Conservation (phyloP, 1,139 yeast genomes). For the Geotrichum klebahnii region DNA sequence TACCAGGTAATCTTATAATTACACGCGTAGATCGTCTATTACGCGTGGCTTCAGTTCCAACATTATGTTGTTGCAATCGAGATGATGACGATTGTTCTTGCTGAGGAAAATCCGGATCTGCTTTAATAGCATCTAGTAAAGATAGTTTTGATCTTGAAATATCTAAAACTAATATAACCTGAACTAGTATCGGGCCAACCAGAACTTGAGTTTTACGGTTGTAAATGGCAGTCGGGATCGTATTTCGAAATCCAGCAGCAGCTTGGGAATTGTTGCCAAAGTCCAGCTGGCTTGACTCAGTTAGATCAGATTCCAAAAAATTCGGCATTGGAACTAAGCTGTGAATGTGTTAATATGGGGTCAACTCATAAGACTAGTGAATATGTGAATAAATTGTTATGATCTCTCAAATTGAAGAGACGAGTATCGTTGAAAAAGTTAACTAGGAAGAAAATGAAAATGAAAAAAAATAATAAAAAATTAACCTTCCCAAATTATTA, state of each 20-base stretch:
- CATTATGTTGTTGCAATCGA: too few species aligned
- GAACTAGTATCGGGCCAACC: slow-evolving; percentile 26
- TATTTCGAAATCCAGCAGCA: slow-evolving; percentile 4
- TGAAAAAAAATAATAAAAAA: neutral
- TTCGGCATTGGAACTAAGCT: slow-evolving; percentile 4
- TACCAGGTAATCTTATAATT: slow-evolving; percentile 11
- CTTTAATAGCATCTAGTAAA: slow-evolving; percentile 23
- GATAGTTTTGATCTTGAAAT: slow-evolving; percentile 28
- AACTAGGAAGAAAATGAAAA: neutral
- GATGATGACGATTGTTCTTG: too few species aligned
- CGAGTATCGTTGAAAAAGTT: too few species aligned
- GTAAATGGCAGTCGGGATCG: slow-evolving; percentile 13
- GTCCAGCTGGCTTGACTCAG: slow-evolving; percentile 5
- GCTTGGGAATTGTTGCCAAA: slow-evolving; percentile 3
- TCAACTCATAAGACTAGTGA: neutral
- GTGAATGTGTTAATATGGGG: neutral
- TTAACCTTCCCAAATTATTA: too few species aligned
- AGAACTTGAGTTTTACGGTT: slow-evolving; percentile 11
- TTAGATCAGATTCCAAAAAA: slow-evolving; percentile 12
- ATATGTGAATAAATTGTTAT: neutral
- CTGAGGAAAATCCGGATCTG: slow-evolving; percentile 16
- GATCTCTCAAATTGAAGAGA: too few species aligned
- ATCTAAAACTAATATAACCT: slow-evolving; percentile 27
- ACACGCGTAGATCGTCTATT: slow-evolving; percentile 6
- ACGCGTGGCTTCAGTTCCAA: neutral